A percentile compares a stretch with the other conserved stretches of the same genome.
These are phyloP conservation scores for Elongisporangium anandrum DNA, from an alignment of 352 stramenopile genomes.

Conservation along the genomic window DNA sequence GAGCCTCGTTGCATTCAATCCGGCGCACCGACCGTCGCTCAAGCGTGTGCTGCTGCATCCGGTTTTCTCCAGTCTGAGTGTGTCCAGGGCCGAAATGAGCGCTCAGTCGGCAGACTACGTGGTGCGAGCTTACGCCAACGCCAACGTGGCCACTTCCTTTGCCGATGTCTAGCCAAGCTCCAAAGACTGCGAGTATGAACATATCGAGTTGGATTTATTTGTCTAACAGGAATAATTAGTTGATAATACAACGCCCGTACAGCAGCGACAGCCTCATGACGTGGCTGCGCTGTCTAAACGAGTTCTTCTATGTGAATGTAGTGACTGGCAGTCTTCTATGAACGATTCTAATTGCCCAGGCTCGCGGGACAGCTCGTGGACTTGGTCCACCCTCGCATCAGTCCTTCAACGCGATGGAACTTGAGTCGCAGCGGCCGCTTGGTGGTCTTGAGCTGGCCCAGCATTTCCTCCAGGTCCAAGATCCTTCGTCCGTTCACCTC, in stretches of 20 bases:
- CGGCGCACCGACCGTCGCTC: slow-evolving; percentile 52
- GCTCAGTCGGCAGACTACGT: slow-evolving; percentile 36
- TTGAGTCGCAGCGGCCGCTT: slow-evolving; percentile 56
- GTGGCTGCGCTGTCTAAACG: neutral
- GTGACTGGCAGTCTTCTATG: too few relatives aligned
- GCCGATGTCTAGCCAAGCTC: slow-evolving; percentile 35
- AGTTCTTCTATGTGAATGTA: neutral
- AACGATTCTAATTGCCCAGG: neutral
- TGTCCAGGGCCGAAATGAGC: slow-evolving; percentile 2
- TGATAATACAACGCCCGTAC: slow-evolving; percentile 1
- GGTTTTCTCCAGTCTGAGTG: slow-evolving; percentile 45
- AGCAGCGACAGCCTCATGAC: neutral
- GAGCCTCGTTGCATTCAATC: slow-evolving; percentile 60
- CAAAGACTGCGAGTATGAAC: neutral
- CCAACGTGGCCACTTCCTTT: slow-evolving; percentile 7
- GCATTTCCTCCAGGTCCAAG: slow-evolving; percentile 39
- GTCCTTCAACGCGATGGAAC: slow-evolving; percentile 70
- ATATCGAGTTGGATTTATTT: slow-evolving; percentile 19
- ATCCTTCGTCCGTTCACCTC: slow-evolving; percentile 58
- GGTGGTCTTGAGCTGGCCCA: slow-evolving; percentile 47
- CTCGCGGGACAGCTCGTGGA: neutral
- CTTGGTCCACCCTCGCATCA: slow-evolving; percentile 64
- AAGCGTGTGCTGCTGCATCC: slow-evolving; percentile 58
- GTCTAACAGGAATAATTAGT: slow-evolving; percentile 13
- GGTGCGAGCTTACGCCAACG: slow-evolving; percentile 48